Evolutionary conservation across 495 filamentous ascomycete genomes (phyloP).

Genomic region (Daldinia caldariorum): DNA sequence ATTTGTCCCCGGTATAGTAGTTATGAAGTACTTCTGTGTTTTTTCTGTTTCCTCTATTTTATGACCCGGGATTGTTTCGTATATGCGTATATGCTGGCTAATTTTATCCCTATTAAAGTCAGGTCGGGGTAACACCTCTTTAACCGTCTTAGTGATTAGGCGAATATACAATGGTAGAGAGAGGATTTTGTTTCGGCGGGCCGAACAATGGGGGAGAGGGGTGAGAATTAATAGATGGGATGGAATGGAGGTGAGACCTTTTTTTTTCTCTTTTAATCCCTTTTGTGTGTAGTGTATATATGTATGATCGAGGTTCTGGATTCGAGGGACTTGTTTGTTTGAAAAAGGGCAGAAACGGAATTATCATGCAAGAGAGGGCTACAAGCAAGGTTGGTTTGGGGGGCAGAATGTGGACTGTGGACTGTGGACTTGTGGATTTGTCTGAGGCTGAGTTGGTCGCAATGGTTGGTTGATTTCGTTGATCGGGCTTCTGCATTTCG

Average conservation of each 20-base stretch:
- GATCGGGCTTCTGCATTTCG: conserved; percentile 44
- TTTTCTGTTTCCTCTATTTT: background rate
- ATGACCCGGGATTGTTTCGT: background rate
- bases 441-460: conserved; percentile 34
- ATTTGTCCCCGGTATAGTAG: background rate
- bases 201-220: conserved; percentile 2
- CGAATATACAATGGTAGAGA: conserved; percentile 21
- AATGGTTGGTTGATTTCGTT: conserved; percentile 44
- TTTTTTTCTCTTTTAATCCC: background rate
- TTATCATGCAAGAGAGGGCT: background rate
- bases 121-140: background rate
- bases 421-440: conserved; percentile 28
- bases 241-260: conserved; percentile 48
- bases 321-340: conserved; percentile 26
- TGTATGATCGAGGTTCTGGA: conserved; percentile 28
- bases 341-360: conserved; percentile 7
- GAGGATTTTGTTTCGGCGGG: conserved; percentile 17
- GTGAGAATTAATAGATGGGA: conserved; percentile 16
- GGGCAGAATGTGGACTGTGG: background rate
- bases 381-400: conserved; percentile 14
- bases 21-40: conserved; percentile 10
- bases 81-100: conserved; percentile 23
- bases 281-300: background rate
- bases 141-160: conserved; percentile 19
- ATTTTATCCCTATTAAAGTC: conserved; percentile 19